A percentile compares a stretch with the other conserved stretches of the same genome.
Conservation (phyloP, 1,284 basidiomycete species). For the Heterobasidion occidentale region DNA sequence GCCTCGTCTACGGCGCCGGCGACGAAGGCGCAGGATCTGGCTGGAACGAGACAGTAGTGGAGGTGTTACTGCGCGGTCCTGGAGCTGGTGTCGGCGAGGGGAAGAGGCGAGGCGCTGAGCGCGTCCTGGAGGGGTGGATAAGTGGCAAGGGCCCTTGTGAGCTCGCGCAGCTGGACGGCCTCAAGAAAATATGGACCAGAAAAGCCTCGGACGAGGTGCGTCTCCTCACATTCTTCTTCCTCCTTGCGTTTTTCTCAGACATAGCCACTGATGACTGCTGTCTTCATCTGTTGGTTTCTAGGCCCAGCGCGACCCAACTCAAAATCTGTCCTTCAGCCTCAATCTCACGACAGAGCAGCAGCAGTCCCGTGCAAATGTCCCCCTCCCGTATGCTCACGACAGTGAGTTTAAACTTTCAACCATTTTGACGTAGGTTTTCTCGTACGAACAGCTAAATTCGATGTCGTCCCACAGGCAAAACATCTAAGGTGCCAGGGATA, state of each 20-base stretch:
- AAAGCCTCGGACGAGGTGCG: slow-evolving; percentile 35
- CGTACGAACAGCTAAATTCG: background rate
- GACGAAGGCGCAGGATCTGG: slow-evolving; percentile 38
- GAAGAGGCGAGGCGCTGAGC: slow-evolving; percentile 47
- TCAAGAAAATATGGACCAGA: slow-evolving; percentile 40
- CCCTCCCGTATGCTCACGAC: slow-evolving; percentile 82
- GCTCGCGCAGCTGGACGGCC: slow-evolving; percentile 37
- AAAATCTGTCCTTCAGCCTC: slow-evolving; percentile 79
- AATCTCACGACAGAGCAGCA: slow-evolving; percentile 80
- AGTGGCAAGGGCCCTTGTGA: slow-evolving; percentile 28
- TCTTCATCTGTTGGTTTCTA: slow-evolving; percentile 13
- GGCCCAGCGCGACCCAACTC: slow-evolving; percentile 45
- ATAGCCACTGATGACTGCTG: background rate
- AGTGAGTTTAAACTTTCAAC: slow-evolving; percentile 35
- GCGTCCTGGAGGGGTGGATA: slow-evolving; percentile 60
- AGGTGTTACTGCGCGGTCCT: slow-evolving; percentile 42
- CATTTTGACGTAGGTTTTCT: background rate
- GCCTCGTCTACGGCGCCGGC: slow-evolving; percentile 46
- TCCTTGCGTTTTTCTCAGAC: background rate
- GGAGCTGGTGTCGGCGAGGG: slow-evolving; percentile 21
- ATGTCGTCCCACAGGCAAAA: background rate
- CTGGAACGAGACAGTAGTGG: slow-evolving; percentile 47
- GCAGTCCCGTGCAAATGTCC: slow-evolving; percentile 69
- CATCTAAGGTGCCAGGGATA: background rate
- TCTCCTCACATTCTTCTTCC: background rate